phyloP scores from a whole-genome alignment of 2,329 filamentous ascomycete genomes.

The Leptosphaerulina australis region DNA sequence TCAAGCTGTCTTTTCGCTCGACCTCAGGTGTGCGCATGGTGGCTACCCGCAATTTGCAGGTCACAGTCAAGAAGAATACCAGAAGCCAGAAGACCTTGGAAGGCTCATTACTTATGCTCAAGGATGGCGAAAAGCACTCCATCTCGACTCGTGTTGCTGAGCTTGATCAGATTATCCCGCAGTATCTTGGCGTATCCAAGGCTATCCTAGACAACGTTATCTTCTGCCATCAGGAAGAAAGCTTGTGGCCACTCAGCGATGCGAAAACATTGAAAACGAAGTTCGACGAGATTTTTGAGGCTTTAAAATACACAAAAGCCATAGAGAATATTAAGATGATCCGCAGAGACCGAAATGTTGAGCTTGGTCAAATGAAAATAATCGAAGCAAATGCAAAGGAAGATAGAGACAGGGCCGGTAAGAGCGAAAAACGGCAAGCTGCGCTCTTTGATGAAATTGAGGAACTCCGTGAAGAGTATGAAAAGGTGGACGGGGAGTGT shows the following conservation, averaged over 20 bases:
- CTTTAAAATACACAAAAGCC: constrained; percentile 93
- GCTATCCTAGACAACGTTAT: constrained; percentile 94
- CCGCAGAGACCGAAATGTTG: constrained; percentile 79
- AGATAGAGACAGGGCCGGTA: constrained; percentile 83
- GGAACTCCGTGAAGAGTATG: constrained; percentile 41
- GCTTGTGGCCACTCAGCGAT: constrained; percentile 93
- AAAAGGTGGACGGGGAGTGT: constrained; percentile 41
- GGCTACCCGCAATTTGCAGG: constrained; percentile 80
- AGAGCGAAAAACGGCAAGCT: constrained; percentile 58
- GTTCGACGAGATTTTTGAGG: constrained; percentile 98
- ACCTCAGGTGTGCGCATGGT: constrained; percentile 81
- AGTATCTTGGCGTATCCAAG: constrained; percentile 84
- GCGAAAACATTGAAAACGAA: constrained; percentile 84
- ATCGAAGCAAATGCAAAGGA: constrained; percentile 78
- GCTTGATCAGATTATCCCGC: constrained; percentile 81
- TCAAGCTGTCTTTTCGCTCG: constrained; percentile 85
- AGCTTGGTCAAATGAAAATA: constrained; percentile 74
- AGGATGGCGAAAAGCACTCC: constrained; percentile 78
- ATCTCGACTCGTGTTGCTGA: constrained; percentile 82
- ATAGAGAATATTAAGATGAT: constrained; percentile 93
- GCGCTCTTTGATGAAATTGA: constrained; percentile 72
- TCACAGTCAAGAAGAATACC: constrained; percentile 82
- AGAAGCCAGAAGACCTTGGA: constrained; percentile 84
- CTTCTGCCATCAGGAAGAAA: constrained; percentile 98
- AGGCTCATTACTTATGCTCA: constrained; percentile 73